A percentile compares a stretch with the other conserved stretches of the same genome.
These are phyloP conservation scores for Apiotrichum akiyoshidainum DNA, from an alignment of 1,284 basidiomycete species.

Conservation along the genomic window DNA sequence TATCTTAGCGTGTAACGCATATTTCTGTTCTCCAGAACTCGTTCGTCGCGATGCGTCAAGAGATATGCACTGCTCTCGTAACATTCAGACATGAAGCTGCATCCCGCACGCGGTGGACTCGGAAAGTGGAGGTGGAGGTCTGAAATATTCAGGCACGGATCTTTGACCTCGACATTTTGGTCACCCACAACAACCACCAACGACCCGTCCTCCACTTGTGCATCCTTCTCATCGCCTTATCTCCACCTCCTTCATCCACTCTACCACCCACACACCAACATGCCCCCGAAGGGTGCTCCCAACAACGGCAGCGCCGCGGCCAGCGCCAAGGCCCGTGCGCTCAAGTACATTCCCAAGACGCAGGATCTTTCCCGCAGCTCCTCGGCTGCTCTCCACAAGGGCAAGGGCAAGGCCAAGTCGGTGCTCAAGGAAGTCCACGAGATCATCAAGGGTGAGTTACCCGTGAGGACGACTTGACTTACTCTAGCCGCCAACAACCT, in stretches of 20 bases:
- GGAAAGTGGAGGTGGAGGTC: too few relatives aligned
- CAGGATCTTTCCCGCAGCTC: conserved; percentile 31
- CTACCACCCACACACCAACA: not conserved
- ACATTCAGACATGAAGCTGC: too few relatives aligned
- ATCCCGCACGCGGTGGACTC: too few relatives aligned
- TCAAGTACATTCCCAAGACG: conserved; percentile 38
- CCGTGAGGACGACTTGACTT: not conserved
- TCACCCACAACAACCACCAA: not conserved
- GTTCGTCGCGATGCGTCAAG: too few relatives aligned
- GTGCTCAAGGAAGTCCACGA: conserved; percentile 30
- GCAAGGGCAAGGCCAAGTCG: conserved; percentile 36
- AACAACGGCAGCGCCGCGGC: not conserved
- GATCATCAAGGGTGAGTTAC: conserved; percentile 28
- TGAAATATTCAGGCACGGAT: too few relatives aligned
- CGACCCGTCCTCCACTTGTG: too few relatives aligned
- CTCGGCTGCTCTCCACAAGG: conserved; percentile 20
- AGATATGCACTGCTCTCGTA: too few relatives aligned
- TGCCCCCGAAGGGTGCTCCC: conserved; percentile 6
- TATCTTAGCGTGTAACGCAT: too few relatives aligned
- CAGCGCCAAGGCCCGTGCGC: conserved; percentile 3
- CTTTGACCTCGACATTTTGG: not conserved
- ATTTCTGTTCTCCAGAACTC: too few relatives aligned
- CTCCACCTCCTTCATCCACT: not conserved
- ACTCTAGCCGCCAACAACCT: conserved; percentile 59
- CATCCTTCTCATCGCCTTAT: too few relatives aligned